phyloP scores from a whole-genome alignment of 139 green algal genomes.

The Pleodorina starrii region DNA sequence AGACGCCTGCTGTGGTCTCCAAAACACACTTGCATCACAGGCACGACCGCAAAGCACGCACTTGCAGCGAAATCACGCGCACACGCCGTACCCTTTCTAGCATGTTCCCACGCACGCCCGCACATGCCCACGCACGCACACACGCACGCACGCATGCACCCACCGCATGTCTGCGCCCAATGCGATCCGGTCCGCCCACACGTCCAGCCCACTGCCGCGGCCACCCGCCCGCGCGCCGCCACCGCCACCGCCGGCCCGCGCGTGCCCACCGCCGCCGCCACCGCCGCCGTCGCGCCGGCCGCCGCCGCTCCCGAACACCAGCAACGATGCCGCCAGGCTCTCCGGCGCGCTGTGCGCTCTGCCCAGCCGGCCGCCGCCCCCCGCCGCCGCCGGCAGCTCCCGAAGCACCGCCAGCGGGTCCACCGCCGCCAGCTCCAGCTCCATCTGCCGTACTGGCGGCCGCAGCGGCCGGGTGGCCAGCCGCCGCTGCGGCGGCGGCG shows the following conservation, averaged over 20 bases:
- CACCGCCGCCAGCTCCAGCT: constrained; percentile 31
- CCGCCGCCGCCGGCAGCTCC: background rate
- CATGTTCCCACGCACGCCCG: too few relatives aligned
- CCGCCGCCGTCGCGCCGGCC: background rate
- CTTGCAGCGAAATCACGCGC: too few relatives aligned
- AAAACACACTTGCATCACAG: background rate
- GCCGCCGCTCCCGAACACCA: background rate
- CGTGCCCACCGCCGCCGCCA: background rate
- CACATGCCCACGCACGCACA: too few relatives aligned
- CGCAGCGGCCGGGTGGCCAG: background rate
- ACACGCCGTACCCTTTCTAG: too few relatives aligned
- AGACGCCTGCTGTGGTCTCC: background rate
- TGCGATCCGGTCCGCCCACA: background rate
- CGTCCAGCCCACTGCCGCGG: background rate
- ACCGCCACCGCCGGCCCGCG: background rate
- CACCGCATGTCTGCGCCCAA: constrained; percentile 42
- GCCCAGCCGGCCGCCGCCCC: background rate
- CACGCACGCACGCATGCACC: too few relatives aligned
- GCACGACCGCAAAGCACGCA: too few relatives aligned
- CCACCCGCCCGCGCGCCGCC: background rate
- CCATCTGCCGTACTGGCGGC: background rate
- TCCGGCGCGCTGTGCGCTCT: constrained; percentile 42
- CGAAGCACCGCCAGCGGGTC: constrained; percentile 33
- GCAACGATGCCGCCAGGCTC: background rate
- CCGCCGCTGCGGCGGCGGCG: background rate